Conservation (phyloP, 305 asterid species). For the Lippia alba region DNA sequence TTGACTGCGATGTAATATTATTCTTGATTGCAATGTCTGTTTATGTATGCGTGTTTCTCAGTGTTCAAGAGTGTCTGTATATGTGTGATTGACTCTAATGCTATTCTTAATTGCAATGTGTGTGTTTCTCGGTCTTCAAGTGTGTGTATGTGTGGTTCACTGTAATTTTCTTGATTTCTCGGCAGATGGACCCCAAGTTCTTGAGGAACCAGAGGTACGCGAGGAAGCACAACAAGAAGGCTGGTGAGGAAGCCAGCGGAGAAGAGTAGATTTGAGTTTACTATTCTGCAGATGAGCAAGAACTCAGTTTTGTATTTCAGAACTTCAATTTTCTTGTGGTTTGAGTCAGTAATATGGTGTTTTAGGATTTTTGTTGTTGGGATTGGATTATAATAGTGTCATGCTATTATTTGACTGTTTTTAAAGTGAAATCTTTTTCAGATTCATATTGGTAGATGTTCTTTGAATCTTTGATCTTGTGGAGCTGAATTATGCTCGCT, state of each 20-base stretch:
- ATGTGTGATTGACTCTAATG: too few species aligned
- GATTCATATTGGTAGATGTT: not conserved
- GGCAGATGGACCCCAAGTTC: slow-evolving; percentile 78
- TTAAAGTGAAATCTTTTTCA: not conserved
- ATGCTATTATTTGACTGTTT: slow-evolving; percentile 5
- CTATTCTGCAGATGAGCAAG: slow-evolving; percentile 12
- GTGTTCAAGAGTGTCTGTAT: too few species aligned
- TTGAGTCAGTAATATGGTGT: not conserved
- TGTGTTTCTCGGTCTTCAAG: not conserved
- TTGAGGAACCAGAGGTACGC: slow-evolving; percentile 88
- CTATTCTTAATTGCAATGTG: too few species aligned
- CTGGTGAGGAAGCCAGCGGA: slow-evolving; percentile 18
- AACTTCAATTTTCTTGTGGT: not conserved
- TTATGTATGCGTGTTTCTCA: too few species aligned
- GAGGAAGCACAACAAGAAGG: slow-evolving; percentile 63
- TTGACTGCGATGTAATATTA: not conserved
- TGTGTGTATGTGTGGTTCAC: not conserved
- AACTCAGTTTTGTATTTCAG: slow-evolving; percentile 8
- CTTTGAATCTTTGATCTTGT: too few species aligned
- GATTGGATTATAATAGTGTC: slow-evolving; percentile 13
- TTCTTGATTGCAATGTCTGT: not conserved
- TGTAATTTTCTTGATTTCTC: not conserved
- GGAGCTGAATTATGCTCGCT: too few species aligned
- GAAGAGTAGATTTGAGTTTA: slow-evolving; percentile 31
- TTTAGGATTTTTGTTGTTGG: not conserved